Percentiles rank a stretch among this genome's conserved stretches.
These are phyloP conservation scores for Oidiodendron maius DNA, from an alignment of 495 filamentous ascomycete species.

Conservation along the genomic window DNA sequence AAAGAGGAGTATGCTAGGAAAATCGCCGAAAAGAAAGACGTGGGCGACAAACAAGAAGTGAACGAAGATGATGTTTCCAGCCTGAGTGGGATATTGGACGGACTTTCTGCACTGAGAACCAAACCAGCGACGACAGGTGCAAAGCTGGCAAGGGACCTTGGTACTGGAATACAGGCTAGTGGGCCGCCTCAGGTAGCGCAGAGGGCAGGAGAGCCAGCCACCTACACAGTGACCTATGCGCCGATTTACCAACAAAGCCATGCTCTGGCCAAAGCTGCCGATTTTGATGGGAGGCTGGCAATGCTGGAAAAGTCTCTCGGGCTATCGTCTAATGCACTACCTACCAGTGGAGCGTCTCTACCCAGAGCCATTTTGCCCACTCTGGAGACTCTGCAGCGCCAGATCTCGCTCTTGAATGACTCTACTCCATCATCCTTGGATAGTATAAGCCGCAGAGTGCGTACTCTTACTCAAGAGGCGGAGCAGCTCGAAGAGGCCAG, in stretches of 20 bases:
- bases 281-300: constrained; percentile 77
- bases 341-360: constrained; percentile 48
- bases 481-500: constrained; percentile 70
- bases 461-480: constrained; percentile 70
- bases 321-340: constrained; percentile 60
- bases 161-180: constrained; percentile 13
- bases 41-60: constrained; percentile 18
- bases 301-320: constrained; percentile 78
- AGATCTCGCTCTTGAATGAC: constrained; percentile 57
- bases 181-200: constrained; percentile 18
- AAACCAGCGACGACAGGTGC: constrained; percentile 17
- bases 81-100: constrained; percentile 60
- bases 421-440: constrained; percentile 66
- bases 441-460: constrained; percentile 64
- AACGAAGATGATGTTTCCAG: constrained; percentile 36
- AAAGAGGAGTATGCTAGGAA: constrained; percentile 58
- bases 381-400: constrained; percentile 69
- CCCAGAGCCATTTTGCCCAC: constrained; percentile 69
- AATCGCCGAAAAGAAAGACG: constrained; percentile 31
- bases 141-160: constrained; percentile 19
- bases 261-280: constrained; percentile 72
- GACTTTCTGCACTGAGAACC: constrained; percentile 31
- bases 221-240: constrained; percentile 50
- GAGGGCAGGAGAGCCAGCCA: constrained; percentile 17
- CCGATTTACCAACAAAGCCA: constrained; percentile 55